A percentile compares a stretch with the other conserved stretches of the same genome.
Evolutionary conservation across 345 rosid genomes (phyloP).

Genomic region (Kernera saxatilis): DNA sequence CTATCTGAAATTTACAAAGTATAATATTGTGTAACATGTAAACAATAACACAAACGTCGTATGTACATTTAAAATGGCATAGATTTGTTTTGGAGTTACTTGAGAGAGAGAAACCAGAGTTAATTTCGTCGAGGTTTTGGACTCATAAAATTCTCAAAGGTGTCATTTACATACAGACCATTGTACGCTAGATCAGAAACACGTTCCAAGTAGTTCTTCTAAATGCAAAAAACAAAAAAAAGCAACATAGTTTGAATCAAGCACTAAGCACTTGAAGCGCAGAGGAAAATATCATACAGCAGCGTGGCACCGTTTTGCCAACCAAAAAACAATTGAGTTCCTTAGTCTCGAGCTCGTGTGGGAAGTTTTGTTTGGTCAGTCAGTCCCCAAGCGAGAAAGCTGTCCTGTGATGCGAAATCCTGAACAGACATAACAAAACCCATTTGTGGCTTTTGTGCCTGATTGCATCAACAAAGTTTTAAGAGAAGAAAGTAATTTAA

Average conservation of each 20-base stretch:
- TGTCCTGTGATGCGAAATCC: constrained; percentile 97
- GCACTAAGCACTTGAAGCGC: neutral
- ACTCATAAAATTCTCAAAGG: neutral
- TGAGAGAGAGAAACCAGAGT: neutral
- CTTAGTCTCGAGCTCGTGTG: neutral
- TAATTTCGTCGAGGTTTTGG: neutral
- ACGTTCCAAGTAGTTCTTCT: neutral
- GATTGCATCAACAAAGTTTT: neutral
- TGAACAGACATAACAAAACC: constrained; percentile 15
- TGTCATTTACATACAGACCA: constrained; percentile 1
- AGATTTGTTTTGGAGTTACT: neutral
- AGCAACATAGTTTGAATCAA: neutral
- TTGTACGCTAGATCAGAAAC: neutral
- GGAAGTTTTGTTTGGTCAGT: constrained; percentile 23
- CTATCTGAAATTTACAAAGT: too few species aligned
- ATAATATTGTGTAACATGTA: too few species aligned
- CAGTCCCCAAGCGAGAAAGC: constrained; percentile 71
- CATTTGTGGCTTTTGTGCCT: neutral
- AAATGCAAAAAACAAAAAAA: neutral
- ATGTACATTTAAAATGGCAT: neutral
- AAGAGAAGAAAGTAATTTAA: neutral
- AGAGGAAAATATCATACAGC: constrained; percentile 6
- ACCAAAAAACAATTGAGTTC: constrained; percentile 9
- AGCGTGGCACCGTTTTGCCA: constrained; percentile 6
- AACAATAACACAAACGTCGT: neutral